Conservation (phyloP, 2,329 filamentous ascomycete species). For the Alternaria triticimaculans region DNA sequence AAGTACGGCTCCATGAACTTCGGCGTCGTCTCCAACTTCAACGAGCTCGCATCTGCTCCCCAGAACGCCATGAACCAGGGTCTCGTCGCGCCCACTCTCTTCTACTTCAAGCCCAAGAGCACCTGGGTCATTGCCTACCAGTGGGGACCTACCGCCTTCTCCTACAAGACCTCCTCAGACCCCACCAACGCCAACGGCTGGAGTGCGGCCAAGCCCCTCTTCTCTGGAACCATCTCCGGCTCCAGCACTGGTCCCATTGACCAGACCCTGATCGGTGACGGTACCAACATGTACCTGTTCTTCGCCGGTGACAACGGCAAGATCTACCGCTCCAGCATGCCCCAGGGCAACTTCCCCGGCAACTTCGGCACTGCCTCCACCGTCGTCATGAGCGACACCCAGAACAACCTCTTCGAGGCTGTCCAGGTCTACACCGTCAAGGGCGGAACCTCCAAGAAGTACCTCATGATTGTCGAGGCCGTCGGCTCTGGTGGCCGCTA, state of each 20-base stretch:
- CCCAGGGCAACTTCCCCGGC: conserved; percentile 67
- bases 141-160: conserved; percentile 67
- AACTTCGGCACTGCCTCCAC: conserved; percentile 62
- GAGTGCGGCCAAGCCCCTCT: conserved; percentile 62
- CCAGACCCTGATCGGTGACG: conserved; percentile 69
- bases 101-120: conserved; percentile 67
- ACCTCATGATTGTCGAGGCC: conserved; percentile 73
- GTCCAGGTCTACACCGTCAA: conserved; percentile 69
- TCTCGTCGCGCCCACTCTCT: conserved; percentile 67
- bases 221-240: conserved; percentile 60
- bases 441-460: conserved; percentile 56
- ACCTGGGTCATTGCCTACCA: conserved; percentile 72
- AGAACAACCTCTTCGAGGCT: conserved; percentile 68
- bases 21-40: conserved; percentile 61
- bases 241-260: conserved; percentile 65
- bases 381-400: conserved; percentile 60
- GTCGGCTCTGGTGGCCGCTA: conserved; percentile 65
- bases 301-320: conserved; percentile 71
- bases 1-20: conserved; percentile 67
- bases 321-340: conserved; percentile 70
- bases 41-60: conserved; percentile 57
- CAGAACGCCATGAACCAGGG: conserved; percentile 59
- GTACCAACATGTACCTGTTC: conserved; percentile 69
- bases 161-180: conserved; percentile 65
- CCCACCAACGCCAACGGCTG: conserved; percentile 65